Conservation (phyloP, 441 rosid species). For the Rhodomyrtus psidioides region DNA sequence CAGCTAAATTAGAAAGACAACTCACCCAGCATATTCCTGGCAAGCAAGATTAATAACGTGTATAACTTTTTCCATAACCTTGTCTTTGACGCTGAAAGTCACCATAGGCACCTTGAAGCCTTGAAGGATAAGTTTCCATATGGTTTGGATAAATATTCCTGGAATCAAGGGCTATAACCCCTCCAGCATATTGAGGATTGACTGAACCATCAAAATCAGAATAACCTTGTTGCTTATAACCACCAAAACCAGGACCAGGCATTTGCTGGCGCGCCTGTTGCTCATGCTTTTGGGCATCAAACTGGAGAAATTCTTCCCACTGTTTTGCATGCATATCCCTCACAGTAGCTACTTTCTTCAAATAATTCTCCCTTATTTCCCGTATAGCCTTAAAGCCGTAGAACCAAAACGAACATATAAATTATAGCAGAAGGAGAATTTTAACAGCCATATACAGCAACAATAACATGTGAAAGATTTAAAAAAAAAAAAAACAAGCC, state of each 20-base stretch:
- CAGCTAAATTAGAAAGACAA: slow-evolving; percentile 18
- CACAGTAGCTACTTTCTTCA: slow-evolving; percentile 55
- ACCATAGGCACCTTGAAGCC: slow-evolving; percentile 58
- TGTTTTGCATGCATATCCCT: slow-evolving; percentile 61
- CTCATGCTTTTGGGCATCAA: slow-evolving; percentile 68
- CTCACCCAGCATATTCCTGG: slow-evolving; percentile 49
- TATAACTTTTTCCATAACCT: slow-evolving; percentile 74
- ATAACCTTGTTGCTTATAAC: slow-evolving; percentile 68
- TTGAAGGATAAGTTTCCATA: slow-evolving; percentile 55
- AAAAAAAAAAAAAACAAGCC: neutral
- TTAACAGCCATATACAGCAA: neutral
- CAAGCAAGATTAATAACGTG: slow-evolving; percentile 46
- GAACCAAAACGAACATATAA: slow-evolving; percentile 29
- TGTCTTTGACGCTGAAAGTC: slow-evolving; percentile 82
- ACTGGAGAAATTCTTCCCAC: slow-evolving; percentile 78
- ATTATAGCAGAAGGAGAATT: slow-evolving; percentile 3
- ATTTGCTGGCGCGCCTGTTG: slow-evolving; percentile 55
- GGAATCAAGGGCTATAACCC: slow-evolving; percentile 46
- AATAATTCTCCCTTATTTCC: slow-evolving; percentile 83
- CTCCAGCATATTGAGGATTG: slow-evolving; percentile 49
- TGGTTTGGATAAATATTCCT: slow-evolving; percentile 57
- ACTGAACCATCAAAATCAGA: slow-evolving; percentile 56
- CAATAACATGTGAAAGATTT: neutral
- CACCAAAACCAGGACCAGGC: slow-evolving; percentile 46
- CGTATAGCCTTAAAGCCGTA: slow-evolving; percentile 55